These are phyloP conservation scores for Lentinula detonsa DNA, from an alignment of 768 basidiomycete genomes.

Conservation along the genomic window DNA sequence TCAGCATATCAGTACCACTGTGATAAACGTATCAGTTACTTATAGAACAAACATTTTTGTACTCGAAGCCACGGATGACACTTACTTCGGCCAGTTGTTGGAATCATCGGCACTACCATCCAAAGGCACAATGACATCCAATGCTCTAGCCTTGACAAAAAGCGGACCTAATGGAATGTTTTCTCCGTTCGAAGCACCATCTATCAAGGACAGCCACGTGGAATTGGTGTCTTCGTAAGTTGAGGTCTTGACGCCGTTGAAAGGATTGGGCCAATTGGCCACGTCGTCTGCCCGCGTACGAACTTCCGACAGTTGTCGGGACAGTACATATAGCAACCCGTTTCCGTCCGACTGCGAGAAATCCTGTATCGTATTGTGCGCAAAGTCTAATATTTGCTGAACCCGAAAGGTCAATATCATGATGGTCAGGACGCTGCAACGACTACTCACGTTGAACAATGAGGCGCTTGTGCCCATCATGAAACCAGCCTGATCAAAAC, in stretches of 20 bases:
- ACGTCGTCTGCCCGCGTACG: constrained; percentile 54
- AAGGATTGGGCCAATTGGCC: constrained; percentile 67
- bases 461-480: constrained; percentile 72
- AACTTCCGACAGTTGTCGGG: constrained; percentile 40
- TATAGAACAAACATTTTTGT: neutral
- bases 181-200: constrained; percentile 67
- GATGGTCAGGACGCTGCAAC: neutral
- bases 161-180: constrained; percentile 69
- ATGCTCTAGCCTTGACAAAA: constrained; percentile 56
- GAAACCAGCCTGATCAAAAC: constrained; percentile 72
- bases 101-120: constrained; percentile 59
- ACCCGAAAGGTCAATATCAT: constrained; percentile 58
- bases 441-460: constrained; percentile 49
- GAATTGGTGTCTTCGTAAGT: constrained; percentile 52
- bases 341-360: constrained; percentile 31
- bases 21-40: constrained; percentile 20
- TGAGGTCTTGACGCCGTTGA: constrained; percentile 37
- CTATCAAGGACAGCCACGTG: constrained; percentile 57
- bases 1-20: constrained; percentile 50
- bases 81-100: constrained; percentile 66
- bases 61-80: constrained; percentile 25
- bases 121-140: constrained; percentile 75
- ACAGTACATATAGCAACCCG: constrained; percentile 43
- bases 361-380: constrained; percentile 31
- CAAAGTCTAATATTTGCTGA: constrained; percentile 50